Base-by-base conservation (phyloP, 768 basidiomycete genomes). In the Neoboletus brunneissimus region DNA sequence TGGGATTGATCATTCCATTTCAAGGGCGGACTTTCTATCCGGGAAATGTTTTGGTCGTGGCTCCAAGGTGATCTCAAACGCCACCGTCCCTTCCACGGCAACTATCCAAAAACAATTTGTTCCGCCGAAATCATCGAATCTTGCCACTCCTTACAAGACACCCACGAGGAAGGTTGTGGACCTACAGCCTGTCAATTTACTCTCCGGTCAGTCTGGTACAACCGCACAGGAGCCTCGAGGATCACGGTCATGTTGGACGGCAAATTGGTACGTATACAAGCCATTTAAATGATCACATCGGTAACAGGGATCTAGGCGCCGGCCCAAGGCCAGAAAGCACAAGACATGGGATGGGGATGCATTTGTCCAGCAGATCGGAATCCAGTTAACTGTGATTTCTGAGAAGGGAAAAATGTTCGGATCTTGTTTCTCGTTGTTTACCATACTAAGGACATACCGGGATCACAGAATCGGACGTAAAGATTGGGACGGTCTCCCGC, bases 341-440 rank as follows among this genome's bases (percentile, higher is more conserved):
- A 89, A 89, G 66, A 89, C 86, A 0, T 94, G 94, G 92, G 91
- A 94, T 54, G 91, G 87, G 3, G 90, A 87, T 58, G 85, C 79
- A 9, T 88, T 80, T 69, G 75, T 88, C 25, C 81, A 82, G 31
- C 75, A 77, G 37, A 67, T 71, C 34, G 77, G 74, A 22, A 77
- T 77, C 13, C 81, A 80, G 56, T 66, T 89, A 22, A 79, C 77
- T 1, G 80, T 91, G 75, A 72, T 89, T 40, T 82, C 86, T 4
- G 87, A 89, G 64, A 79, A 81, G 53, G 91, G 91, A 3, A 83
- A 85, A 74, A 69, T 84, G 90, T 91, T 67, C 64, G 55, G 13
- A 54, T 25, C 35, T 57, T 29, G 25, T 18, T 40, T 59, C 12
- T 27, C 27, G 42, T 29, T 20, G 12, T 23, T 41, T 57, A 10